Evolutionary conservation across 495 filamentous ascomycete genomes (phyloP).

Genomic region (Hyaloscypha finlandica): DNA sequence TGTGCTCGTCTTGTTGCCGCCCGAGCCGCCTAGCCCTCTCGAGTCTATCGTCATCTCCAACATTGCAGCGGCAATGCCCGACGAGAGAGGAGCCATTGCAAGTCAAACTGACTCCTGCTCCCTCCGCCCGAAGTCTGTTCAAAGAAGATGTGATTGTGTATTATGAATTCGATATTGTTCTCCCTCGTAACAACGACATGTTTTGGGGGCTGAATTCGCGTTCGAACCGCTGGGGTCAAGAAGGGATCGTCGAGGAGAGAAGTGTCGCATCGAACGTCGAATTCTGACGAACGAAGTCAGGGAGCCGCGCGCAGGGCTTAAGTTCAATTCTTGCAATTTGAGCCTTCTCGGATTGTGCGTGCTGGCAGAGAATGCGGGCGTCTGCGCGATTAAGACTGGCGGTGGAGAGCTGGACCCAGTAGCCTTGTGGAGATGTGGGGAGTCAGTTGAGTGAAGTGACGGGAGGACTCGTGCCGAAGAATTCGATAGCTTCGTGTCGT

Average conservation of each 20-base stretch:
- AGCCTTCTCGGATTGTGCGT: background rate
- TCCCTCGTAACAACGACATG: slow-evolving; percentile 20
- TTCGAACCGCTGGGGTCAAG: background rate
- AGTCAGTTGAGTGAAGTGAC: background rate
- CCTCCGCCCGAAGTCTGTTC: background rate
- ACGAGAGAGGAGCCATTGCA: slow-evolving; percentile 18
- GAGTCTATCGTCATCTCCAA: slow-evolving; percentile 4
- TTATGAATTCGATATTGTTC: slow-evolving; percentile 14
- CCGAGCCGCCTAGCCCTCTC: slow-evolving; percentile 8
- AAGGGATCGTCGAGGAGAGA: background rate
- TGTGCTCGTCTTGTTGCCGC: slow-evolving; percentile 4
- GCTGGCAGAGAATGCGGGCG: background rate
- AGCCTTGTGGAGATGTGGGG: slow-evolving; percentile 1
- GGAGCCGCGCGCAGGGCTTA: background rate
- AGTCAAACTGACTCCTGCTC: background rate
- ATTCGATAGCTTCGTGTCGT: background rate
- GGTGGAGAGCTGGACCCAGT: background rate
- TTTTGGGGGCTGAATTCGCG: background rate
- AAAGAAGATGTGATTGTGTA: background rate
- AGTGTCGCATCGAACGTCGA: background rate
- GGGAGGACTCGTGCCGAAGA: background rate
- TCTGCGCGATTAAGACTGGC: background rate
- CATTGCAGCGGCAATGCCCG: slow-evolving; percentile 2
- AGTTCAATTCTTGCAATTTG: background rate
- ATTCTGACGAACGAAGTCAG: background rate